These are phyloP conservation scores for Ocimum tenuiflorum DNA, from an alignment of 257 asterid genomes.

Conservation along the genomic window DNA sequence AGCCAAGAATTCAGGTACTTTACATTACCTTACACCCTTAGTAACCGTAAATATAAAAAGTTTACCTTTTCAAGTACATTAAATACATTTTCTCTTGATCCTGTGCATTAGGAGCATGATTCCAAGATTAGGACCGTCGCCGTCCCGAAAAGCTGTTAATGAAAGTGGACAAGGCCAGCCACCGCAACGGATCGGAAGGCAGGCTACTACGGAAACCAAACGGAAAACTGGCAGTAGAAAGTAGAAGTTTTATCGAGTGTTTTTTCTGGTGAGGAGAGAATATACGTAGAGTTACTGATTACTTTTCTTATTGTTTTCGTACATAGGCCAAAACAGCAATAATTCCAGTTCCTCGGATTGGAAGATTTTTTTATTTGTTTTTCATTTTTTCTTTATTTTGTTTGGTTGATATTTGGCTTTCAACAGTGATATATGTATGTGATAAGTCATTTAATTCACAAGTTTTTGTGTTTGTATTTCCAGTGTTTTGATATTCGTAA, in stretches of 20 bases:
- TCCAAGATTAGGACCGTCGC: constrained; percentile 52
- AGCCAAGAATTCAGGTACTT: constrained; percentile 61
- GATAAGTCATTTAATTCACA: too few relatives aligned
- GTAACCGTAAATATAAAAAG: too few relatives aligned
- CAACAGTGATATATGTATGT: constrained; percentile 12
- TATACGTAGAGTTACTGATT: constrained; percentile 12
- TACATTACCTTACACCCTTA: too few relatives aligned
- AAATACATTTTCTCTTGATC: not conserved
- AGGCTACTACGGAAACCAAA: constrained; percentile 38
- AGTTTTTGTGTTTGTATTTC: too few relatives aligned
- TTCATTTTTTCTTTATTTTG: not conserved
- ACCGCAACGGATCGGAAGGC: constrained; percentile 50
- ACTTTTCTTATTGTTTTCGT: not conserved
- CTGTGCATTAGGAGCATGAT: constrained; percentile 41
- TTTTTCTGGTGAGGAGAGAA: constrained; percentile 19
- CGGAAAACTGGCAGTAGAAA: constrained; percentile 55
- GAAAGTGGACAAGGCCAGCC: constrained; percentile 44
- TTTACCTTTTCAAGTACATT: too few relatives aligned
- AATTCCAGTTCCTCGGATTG: constrained; percentile 40
- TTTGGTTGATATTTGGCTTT: constrained; percentile 17
- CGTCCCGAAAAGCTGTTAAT: constrained; percentile 40
- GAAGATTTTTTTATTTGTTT: not conserved
- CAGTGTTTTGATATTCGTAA: too few relatives aligned
- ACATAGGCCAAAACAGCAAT: constrained; percentile 39
- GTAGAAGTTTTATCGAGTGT: constrained; percentile 25